Conservation (phyloP, 768 basidiomycete genomes). For the Phylloporus scabripes region DNA sequence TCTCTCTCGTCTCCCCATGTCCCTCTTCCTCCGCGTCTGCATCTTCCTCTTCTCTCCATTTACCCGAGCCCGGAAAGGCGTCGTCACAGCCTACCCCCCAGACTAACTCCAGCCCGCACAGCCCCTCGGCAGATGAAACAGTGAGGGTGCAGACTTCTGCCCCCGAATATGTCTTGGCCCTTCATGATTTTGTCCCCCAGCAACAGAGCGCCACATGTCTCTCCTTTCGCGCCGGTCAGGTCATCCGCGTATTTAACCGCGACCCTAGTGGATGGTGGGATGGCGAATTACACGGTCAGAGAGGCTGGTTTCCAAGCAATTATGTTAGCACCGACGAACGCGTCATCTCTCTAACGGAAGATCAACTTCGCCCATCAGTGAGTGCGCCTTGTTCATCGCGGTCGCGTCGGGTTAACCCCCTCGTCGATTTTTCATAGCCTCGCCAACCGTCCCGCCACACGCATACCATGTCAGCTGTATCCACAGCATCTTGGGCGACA, state of each 20-base stretch:
- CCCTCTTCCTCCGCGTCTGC: conserved; percentile 47
- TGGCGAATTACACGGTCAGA: conserved; percentile 79
- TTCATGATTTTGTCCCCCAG: conserved; percentile 84
- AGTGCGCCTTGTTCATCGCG: conserved; percentile 23
- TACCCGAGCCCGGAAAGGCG: conserved; percentile 32
- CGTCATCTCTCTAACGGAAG: conserved; percentile 46
- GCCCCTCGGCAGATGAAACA: conserved; percentile 44
- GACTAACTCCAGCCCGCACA: conserved; percentile 34
- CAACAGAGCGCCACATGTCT: conserved; percentile 75
- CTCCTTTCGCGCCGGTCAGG: conserved; percentile 82
- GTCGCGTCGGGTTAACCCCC: background rate
- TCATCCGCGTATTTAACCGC: conserved; percentile 85
- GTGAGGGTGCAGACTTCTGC: conserved; percentile 34
- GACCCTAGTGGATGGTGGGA: conserved; percentile 98
- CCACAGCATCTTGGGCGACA: conserved; percentile 51
- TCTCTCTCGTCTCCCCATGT: conserved; percentile 51
- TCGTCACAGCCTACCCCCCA: conserved; percentile 19
- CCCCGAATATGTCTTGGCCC: conserved; percentile 78
- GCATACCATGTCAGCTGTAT: conserved; percentile 47
- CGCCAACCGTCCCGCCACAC: conserved; percentile 40
- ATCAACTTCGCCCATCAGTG: conserved; percentile 45
- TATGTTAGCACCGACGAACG: conserved; percentile 72
- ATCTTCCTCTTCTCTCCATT: conserved; percentile 43
- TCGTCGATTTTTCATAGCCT: conserved; percentile 17
- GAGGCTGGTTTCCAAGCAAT: conserved; percentile 99